Percentiles rank a stretch among this genome's conserved stretches.
These are phyloP conservation scores for Nematodospora valgi DNA, from an alignment of 805 yeast species.

Conservation along the genomic window DNA sequence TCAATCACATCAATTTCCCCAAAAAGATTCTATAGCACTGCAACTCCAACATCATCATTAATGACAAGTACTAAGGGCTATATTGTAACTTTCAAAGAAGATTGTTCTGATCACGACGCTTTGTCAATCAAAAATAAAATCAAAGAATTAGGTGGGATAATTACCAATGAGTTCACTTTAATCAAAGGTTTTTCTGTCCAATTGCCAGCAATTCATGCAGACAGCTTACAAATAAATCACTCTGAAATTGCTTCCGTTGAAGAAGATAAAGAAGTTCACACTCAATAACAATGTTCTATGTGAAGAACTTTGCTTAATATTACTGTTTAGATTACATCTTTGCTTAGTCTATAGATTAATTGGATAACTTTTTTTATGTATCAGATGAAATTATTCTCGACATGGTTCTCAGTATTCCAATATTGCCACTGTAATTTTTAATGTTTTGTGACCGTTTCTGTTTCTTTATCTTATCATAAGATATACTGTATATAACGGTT, in stretches of 20 bases:
- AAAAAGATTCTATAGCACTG: not conserved
- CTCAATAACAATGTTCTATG: too few relatives aligned
- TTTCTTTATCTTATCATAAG: too few relatives aligned
- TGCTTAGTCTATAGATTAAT: too few relatives aligned
- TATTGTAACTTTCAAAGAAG: slow-evolving; percentile 47
- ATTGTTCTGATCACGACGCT: slow-evolving; percentile 38
- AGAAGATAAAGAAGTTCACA: slow-evolving; percentile 62
- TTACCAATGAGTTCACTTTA: slow-evolving; percentile 57
- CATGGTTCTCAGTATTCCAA: too few relatives aligned
- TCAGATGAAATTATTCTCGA: too few relatives aligned
- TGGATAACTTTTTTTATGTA: too few relatives aligned
- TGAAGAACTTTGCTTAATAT: too few relatives aligned
- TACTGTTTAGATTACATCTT: too few relatives aligned
- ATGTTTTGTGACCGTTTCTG: too few relatives aligned
- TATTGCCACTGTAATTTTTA: too few relatives aligned
- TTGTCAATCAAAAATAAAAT: slow-evolving; percentile 46
- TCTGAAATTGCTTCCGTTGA: slow-evolving; percentile 58
- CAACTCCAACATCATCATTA: not conserved
- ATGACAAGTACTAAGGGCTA: slow-evolving; percentile 32
- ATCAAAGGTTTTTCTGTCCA: slow-evolving; percentile 66
- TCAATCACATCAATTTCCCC: not conserved
- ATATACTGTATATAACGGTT: too few relatives aligned
- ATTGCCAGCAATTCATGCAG: slow-evolving; percentile 52
- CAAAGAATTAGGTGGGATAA: slow-evolving; percentile 53
- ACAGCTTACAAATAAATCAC: slow-evolving; percentile 39